Base-by-base conservation (phyloP, 1,284 basidiomycete genomes). In the Macrocystidia cucumis region DNA sequence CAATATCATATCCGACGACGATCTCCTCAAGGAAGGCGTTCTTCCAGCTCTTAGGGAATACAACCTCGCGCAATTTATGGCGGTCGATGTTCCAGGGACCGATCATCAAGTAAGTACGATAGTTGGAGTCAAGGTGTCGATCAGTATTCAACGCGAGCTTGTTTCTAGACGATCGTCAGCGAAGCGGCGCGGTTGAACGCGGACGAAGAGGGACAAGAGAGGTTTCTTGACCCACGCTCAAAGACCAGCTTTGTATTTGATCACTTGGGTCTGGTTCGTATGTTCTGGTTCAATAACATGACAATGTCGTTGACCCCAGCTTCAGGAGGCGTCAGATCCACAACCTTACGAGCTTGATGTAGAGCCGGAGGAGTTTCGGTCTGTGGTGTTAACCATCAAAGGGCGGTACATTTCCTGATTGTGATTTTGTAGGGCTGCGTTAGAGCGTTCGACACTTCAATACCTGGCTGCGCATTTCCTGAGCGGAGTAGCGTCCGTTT, bases 1-100 rank as follows among this genome's bases (percentile, higher is more conserved):
- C 45, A 78, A 75, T 50, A 88, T 97, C 54, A 80, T 96, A 49
- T 74, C 73, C 27, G 83, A 93, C 59, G 90, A 96, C 52, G 77
- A 80, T 9, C 67, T 73, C 12, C 72, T 96, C 32, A 83, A 92
- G 54, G 66, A 69, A 6, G 82, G 83, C 38, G 73, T 92, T 27
- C 65, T 78, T 2, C 83, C 88, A 1, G 81, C 87, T 2, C 59
- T 95, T 39, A 65, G 72, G 37, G 72, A 87, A 44, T 93, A 95
- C 61, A 93, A 95, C 52, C 63, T 88, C 39, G 71, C 76, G 23
- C 91, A 96, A 52, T 86, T 92, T 51, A 83, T 79, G 26, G 77
- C 80, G 22, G 85, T 85, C n/a, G 84, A 89, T 40, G 74, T 87
- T 2, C 83, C 83, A 3, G 78, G 69, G n/a, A 63, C 70, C 26